A percentile compares a stretch with the other conserved stretches of the same genome.
Evolutionary conservation across 805 yeast genomes (phyloP).

Genomic region (Jamesozyma hellenica): DNA sequence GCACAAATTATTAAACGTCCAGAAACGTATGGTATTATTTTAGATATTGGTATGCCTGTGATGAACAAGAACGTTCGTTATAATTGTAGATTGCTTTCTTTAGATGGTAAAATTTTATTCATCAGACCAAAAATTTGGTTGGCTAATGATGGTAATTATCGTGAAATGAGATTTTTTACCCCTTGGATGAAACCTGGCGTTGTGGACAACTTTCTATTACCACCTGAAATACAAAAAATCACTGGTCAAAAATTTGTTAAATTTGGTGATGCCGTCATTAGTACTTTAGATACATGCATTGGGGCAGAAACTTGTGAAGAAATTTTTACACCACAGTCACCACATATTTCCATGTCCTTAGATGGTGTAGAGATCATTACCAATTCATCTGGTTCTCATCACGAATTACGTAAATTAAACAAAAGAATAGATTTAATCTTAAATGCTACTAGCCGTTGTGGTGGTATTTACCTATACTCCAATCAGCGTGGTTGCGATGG

Average conservation of each 20-base stretch:
- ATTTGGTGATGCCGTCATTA: constrained; percentile 85
- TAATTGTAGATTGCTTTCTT: constrained; percentile 81
- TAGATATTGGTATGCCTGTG: constrained; percentile 94
- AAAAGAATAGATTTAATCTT: constrained; percentile 74
- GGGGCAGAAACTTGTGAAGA: constrained; percentile 99
- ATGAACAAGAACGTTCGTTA: constrained; percentile 79
- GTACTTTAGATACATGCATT: constrained; percentile 74
- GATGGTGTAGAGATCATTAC: constrained; percentile 98
- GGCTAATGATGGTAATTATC: constrained; percentile 95
- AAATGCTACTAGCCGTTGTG: constrained; percentile 92
- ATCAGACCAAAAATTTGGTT: constrained; percentile 89
- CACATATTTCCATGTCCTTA: constrained; percentile 81
- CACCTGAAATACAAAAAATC: constrained; percentile 52
- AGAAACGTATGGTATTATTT: constrained; percentile 64
- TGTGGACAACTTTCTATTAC: constrained; percentile 65
- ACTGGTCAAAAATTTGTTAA: constrained; percentile 60
- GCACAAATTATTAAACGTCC: constrained; percentile 58
- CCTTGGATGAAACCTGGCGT: constrained; percentile 82
- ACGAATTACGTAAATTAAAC: constrained; percentile 82
- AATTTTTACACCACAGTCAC: constrained; percentile 90
- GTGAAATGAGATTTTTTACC: constrained; percentile 94
- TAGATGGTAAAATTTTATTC: constrained; percentile 66
- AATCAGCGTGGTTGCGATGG: constrained; percentile 99
- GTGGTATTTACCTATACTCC: constrained; percentile 88
- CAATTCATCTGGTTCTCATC: constrained; percentile 96